Evolutionary conservation across 2,329 filamentous ascomycete genomes (phyloP).

Genomic region (Colletotrichum filicis): DNA sequence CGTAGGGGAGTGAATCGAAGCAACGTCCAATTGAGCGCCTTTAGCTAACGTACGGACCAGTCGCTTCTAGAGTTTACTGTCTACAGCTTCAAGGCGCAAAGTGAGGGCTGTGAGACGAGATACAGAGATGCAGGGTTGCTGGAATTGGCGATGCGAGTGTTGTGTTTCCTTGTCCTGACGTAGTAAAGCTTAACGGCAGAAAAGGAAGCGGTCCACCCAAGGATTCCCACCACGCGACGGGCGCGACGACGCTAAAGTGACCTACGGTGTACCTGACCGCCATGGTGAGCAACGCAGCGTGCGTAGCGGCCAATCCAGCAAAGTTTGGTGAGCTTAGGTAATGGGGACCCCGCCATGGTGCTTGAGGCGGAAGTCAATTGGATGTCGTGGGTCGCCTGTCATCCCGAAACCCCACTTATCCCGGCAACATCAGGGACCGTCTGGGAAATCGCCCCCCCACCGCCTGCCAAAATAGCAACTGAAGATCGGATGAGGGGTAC

Average conservation of each 20-base stretch:
- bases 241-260: constrained; percentile 12
- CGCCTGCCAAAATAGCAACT: constrained; percentile 18
- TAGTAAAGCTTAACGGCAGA: constrained; percentile 33
- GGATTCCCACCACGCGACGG: neutral
- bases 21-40: neutral
- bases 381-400: constrained; percentile 11
- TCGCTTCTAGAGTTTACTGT: neutral
- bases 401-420: constrained; percentile 11
- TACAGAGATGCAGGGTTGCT: neutral
- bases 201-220: constrained; percentile 11
- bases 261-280: constrained; percentile 3
- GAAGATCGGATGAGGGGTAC: constrained; percentile 33
- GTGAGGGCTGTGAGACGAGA: neutral
- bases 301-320: neutral
- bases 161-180: constrained; percentile 33
- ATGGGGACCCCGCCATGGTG: neutral
- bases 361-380: neutral
- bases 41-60: too few species aligned
- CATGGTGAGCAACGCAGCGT: neutral
- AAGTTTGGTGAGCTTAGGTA: neutral
- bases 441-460: neutral
- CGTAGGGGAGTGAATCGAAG: neutral
- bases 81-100: neutral
- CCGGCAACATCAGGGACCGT: neutral
- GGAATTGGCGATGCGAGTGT: constrained; percentile 22